These are phyloP conservation scores for Plasmodium adleri DNA, from an alignment of 169 alveolate species.

Conservation along the genomic window DNA sequence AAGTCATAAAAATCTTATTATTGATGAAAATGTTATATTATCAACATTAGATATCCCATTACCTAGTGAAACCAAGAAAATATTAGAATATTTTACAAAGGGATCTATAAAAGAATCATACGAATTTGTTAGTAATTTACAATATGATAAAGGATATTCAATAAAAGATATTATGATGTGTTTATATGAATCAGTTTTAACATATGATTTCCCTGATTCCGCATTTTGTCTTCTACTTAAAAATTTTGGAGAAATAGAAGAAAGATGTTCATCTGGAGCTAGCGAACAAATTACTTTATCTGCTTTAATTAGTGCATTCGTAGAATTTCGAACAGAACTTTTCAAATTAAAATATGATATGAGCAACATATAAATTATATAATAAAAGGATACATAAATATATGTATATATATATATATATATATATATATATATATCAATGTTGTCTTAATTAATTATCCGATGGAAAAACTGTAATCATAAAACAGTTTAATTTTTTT, in stretches of 20 bases:
- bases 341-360: slow-evolving; percentile 84
- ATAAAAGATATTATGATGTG: slow-evolving; percentile 91
- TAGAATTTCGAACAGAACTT: slow-evolving; percentile 87
- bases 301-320: slow-evolving; percentile 87
- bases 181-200: slow-evolving; percentile 86
- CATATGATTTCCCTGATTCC: slow-evolving; percentile 88
- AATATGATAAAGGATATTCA: slow-evolving; percentile 90
- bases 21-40: slow-evolving; percentile 88
- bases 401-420: background rate
- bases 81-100: slow-evolving; percentile 84
- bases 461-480: too few relatives aligned
- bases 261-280: slow-evolving; percentile 91
- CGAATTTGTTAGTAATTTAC: slow-evolving; percentile 81
- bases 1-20: slow-evolving; percentile 81
- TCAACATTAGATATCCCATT: slow-evolving; percentile 93
- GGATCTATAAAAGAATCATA: slow-evolving; percentile 87
- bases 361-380: slow-evolving; percentile 32
- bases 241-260: slow-evolving; percentile 89
- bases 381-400: background rate
- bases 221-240: slow-evolving; percentile 85
- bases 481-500: too few relatives aligned
- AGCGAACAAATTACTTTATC: slow-evolving; percentile 86
- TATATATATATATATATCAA: background rate
- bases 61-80: slow-evolving; percentile 87
- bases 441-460: too few relatives aligned